Evolutionary conservation across 345 rosid species (phyloP), one percentile per base, ranked within the genome.

Genomic region (Bruguiera parviflora): DNA sequence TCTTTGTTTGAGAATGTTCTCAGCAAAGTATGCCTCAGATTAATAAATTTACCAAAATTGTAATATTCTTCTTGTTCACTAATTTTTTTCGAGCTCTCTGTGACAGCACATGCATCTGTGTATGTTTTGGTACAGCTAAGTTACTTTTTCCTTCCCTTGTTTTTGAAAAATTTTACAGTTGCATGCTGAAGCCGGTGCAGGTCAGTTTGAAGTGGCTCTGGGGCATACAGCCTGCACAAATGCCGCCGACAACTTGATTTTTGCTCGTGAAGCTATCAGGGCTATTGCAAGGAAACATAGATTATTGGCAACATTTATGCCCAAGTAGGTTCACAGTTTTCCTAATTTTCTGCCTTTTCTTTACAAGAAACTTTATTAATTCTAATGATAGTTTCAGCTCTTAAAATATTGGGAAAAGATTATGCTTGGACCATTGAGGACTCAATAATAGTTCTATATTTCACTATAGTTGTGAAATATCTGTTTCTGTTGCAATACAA

Each of bases 121-220:
- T 3, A 43, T 43, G 5, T 43, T 43, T 43, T 15, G 1, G 49
- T 43, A 15, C 49, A 43, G 18, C 49, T 11, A 13, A 11, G 18
- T 43, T 43, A 43, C 46, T 56, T 56, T 53, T 5, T 20, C 62
- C 53, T 72, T 66, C 72, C 64, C 21, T 63, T 61, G 53, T 39
- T 28, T 52, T 58, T 31, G 13, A 72, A 24, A 66, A 65, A 46
- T 53, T 29, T 56, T 57, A 53, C 60, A 94, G 98, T 67, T 94
- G 61, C 98, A 91, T 76, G 83, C 89, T 25, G 98, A 94, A 85
- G 80, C 92, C 71, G 98, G 95, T 70, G 87, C 87, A 78, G 98
- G 98, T 66, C 98, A 94, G 75, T 88, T 83, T 81, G 98, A 94
- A 82, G 53, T 91, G 33, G 88, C 92, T 63, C 56, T 94, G 61